These are phyloP conservation scores for Lactarius hatsudake DNA, from an alignment of 768 basidiomycete species.

Conservation along the genomic window DNA sequence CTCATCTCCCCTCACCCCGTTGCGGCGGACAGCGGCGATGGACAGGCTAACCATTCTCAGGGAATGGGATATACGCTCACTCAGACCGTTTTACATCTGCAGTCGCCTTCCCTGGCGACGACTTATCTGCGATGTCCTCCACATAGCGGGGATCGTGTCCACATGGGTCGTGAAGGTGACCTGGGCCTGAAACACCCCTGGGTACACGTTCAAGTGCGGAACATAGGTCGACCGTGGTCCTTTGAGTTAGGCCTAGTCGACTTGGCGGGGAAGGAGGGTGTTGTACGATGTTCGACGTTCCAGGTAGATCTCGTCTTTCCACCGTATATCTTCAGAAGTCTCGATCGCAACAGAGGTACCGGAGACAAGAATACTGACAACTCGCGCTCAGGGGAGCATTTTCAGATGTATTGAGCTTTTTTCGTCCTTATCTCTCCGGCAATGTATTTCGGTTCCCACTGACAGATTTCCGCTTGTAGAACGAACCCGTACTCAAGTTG, in stretches of 20 bases:
- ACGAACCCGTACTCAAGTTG: slow-evolving; percentile 50
- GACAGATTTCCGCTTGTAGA: slow-evolving; percentile 40
- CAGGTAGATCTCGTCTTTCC: slow-evolving; percentile 50
- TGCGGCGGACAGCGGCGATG: slow-evolving; percentile 28
- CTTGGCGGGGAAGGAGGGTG: slow-evolving; percentile 53
- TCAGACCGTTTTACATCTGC: slow-evolving; percentile 75
- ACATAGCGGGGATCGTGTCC: slow-evolving; percentile 9
- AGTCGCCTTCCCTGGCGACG: slow-evolving; percentile 67
- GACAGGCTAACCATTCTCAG: slow-evolving; percentile 30
- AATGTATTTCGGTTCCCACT: not conserved
- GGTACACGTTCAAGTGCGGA: slow-evolving; percentile 73
- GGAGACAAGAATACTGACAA: not conserved
- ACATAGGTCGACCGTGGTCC: slow-evolving; percentile 65
- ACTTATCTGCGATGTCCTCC: slow-evolving; percentile 69
- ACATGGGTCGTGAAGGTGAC: slow-evolving; percentile 29
- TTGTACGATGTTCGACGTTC: slow-evolving; percentile 72
- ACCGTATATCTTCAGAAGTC: slow-evolving; percentile 24
- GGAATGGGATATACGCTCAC: slow-evolving; percentile 42
- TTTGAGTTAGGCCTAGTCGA: slow-evolving; percentile 77
- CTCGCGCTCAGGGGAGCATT: not conserved
- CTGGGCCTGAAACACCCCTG: slow-evolving; percentile 68
- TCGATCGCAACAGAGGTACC: slow-evolving; percentile 1
- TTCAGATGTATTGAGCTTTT: slow-evolving; percentile 12
- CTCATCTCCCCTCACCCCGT: slow-evolving; percentile 44
- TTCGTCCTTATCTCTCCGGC: not conserved